Percentiles rank a stretch among this genome's conserved stretches.
Conservation (phyloP, 176 grass and related monocot genomes). For the Puccinellia tenuiflora region DNA sequence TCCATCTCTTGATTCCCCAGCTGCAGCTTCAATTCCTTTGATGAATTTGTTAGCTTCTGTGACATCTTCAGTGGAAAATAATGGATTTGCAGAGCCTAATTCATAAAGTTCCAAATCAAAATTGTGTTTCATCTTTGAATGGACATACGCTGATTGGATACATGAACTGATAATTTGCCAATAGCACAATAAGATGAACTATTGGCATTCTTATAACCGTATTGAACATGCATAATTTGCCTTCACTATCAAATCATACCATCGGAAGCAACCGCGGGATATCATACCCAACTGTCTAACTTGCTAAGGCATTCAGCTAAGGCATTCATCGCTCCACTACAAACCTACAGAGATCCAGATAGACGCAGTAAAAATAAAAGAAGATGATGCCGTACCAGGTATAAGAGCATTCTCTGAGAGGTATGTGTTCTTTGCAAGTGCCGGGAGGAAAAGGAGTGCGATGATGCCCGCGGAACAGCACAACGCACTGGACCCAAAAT, state of each 20-base stretch:
- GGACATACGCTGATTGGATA: background rate
- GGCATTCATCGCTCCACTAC: background rate
- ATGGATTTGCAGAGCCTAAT: slow-evolving; percentile 83
- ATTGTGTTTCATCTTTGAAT: background rate
- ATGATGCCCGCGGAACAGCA: slow-evolving; percentile 59
- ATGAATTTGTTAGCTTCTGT: slow-evolving; percentile 66
- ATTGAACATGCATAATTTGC: background rate
- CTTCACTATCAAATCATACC: background rate
- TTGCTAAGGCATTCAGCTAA: background rate
- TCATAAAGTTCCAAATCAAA: background rate
- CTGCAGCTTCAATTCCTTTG: slow-evolving; percentile 45
- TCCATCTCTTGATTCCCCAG: slow-evolving; percentile 35
- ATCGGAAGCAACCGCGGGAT: background rate
- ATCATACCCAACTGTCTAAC: background rate
- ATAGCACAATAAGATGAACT: background rate
- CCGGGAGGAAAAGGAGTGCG: slow-evolving; percentile 57
- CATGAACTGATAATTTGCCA: background rate
- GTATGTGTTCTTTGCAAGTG: slow-evolving; percentile 90
- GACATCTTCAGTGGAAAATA: slow-evolving; percentile 74
- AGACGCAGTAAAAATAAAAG: background rate
- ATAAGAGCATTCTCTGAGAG: slow-evolving; percentile 95
- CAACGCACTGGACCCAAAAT: slow-evolving; percentile 35
- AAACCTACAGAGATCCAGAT: slow-evolving; percentile 9
- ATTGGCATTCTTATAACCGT: background rate
- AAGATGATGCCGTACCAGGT: slow-evolving; percentile 45